A percentile compares a stretch with the other conserved stretches of the same genome.
Evolutionary conservation across 179 eudicot species (phyloP).

Genomic region (Beta lomatogona): DNA sequence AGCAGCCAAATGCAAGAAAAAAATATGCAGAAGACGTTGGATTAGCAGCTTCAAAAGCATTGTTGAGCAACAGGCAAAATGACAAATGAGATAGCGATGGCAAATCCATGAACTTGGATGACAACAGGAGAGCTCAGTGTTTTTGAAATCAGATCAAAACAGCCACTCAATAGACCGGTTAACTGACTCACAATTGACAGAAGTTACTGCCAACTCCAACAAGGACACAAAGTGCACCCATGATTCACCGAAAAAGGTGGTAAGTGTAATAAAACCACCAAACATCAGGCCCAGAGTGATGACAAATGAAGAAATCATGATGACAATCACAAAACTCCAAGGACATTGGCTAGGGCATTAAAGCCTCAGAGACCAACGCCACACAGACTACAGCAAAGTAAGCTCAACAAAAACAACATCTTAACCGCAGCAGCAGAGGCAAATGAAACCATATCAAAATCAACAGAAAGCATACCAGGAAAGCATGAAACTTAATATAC

Average conservation of each 20-base stretch:
- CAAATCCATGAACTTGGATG: slow-evolving; percentile 15
- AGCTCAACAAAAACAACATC: slow-evolving; percentile 22
- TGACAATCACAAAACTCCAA: slow-evolving; percentile 28
- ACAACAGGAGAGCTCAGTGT: slow-evolving; percentile 17
- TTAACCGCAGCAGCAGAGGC: slow-evolving; percentile 25
- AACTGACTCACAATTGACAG: slow-evolving; percentile 25
- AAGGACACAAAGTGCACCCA: slow-evolving; percentile 30
- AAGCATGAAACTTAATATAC: slow-evolving; percentile 9
- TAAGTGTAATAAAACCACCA: slow-evolving; percentile 10
- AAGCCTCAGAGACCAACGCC: slow-evolving; percentile 35
- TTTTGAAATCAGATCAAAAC: slow-evolving; percentile 23
- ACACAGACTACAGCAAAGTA: slow-evolving; percentile 40
- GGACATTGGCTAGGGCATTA: slow-evolving; percentile 23
- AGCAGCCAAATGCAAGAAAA: slow-evolving; percentile 19
- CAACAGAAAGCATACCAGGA: slow-evolving; percentile 8
- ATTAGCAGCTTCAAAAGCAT: slow-evolving; percentile 26
- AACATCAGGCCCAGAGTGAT: slow-evolving; percentile 34
- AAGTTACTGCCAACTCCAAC: slow-evolving; percentile 19
- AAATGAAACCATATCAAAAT: slow-evolving; percentile 24
- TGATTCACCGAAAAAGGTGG: slow-evolving; percentile 31
- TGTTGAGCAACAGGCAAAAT: slow-evolving; percentile 24
- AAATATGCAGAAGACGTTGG: slow-evolving; percentile 22
- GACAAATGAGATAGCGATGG: slow-evolving; percentile 19
- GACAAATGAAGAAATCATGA: slow-evolving; percentile 44
- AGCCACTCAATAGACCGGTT: slow-evolving; percentile 19